Evolutionary conservation across 768 basidiomycete genomes (phyloP), one percentile per base, ranked within the genome.

Genomic region (Amanita phalloides): DNA sequence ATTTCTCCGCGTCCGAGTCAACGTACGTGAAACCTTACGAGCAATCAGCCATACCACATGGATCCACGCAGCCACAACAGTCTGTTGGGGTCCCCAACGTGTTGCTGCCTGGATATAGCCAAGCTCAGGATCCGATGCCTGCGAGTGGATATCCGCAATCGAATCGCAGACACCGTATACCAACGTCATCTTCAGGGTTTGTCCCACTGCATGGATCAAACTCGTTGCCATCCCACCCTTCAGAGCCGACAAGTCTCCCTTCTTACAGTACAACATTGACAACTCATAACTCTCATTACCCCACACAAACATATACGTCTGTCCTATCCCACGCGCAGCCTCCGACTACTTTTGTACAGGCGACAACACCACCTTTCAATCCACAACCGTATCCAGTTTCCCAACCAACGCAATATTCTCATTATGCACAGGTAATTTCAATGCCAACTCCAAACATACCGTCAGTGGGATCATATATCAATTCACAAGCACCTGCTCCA

Each of bases 161-260:
- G 1, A 59, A 63, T 26, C 72, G 73, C 57, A 78, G 77, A 32
- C 78, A 84, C 10, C 73, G 86, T 57, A 68, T 86, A 53, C 84
- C 85, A 17, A 60, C 76, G 0, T 66, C 79, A 6, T 80, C 85
- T 0, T 84, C 86, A 9, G 85, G 86, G 10, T 90, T 87, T 58
- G 67, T 78, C 49, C 81, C 85, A 36, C 60, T 84, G 42, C 61
- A 72, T 25, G 72, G 66, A 45, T 75, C 73, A 56, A 58, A 57
- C 11, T 52, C 66, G 17, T 51, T 68, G 47, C 53, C 68, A 20
- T 62, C 71, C 9, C 71, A 72, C 55, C 60, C 66, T 9, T 64
- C 67, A 20, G 68, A 68, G 35, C 61, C 68, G 23, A 61, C 65
- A 48, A 62, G 66, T 21, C 69, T 68, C 58, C 51, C 62, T n/a